Base-by-base conservation (phyloP, 2,329 filamentous ascomycete species). In the Pseudogymnoascus sp. region DNA sequence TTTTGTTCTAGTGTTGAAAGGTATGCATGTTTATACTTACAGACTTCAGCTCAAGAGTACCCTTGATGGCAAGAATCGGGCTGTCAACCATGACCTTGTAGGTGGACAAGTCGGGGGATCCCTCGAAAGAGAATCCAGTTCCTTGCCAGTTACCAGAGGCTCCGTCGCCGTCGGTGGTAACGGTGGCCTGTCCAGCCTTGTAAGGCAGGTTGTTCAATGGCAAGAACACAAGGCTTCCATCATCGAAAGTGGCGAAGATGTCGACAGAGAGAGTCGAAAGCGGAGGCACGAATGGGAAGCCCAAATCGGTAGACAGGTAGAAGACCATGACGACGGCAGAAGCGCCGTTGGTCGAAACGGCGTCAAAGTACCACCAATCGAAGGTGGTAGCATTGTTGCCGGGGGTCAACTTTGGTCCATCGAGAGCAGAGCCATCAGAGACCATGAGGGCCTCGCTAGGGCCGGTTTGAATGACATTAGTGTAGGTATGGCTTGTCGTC, bases 301-400 rank as follows among this genome's bases (percentile, higher is more conserved):
- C 74, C 3, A 67, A 42, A 1, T 65, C 60, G 0, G 70, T 63
- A 8, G 70, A 65, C 1, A 69, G 69, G 63, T 72, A 73, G 65
- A 76, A 74, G 21, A 70, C 70, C 13, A 77, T 55, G 0, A 70
- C 68, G 6, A 75, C 59, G 0, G 69, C 71, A 18, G 69, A 66
- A 1, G 68, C 63, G 52, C 70, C 66, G 6, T 65, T 64, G 1
- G 64, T 58, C 1, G 74, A 69, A 9, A 77, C 68, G 18, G 67
- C 72, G 62, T 77, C 74, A 48, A 76, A 76, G 63, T 75, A 76
- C 75, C 75, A 77, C 74, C 74, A 76, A 65, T 74, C 72, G 52
- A 72, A 74, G 15, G 64, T 63, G 6, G 62, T 61, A 15, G 12
- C 59, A 45, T 69, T 69, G 58, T 66, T 35, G 1, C 64, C 52